Evolutionary conservation across 2,329 filamentous ascomycete species (phyloP).

Genomic region (Moelleriella libera): DNA sequence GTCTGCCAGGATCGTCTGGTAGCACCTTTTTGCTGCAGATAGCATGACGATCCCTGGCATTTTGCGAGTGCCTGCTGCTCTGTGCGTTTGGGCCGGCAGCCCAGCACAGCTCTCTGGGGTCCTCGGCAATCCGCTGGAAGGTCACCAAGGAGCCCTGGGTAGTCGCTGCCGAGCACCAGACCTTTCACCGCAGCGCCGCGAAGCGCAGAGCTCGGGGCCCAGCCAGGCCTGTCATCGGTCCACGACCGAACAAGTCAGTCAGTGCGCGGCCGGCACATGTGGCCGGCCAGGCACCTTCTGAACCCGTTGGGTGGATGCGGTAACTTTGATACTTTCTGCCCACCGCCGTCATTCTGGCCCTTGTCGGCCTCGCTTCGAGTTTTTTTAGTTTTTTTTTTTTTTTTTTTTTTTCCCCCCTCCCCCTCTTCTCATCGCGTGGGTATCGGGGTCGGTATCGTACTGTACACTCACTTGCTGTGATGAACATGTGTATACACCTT

Average conservation of each 20-base stretch:
- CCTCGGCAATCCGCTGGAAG: not conserved
- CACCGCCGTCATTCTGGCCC: not conserved
- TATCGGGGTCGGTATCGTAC: not conserved
- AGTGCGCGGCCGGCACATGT: not conserved
- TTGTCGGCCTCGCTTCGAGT: not conserved
- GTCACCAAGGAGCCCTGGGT: not conserved
- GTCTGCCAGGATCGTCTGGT: not conserved
- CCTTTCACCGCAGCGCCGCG: not conserved
- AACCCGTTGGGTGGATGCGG: not conserved
- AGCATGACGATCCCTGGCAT: not conserved
- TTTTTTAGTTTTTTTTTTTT: not conserved
- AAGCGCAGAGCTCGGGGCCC: not conserved
- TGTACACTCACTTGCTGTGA: no score
- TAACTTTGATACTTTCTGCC: no score
- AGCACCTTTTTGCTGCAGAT: not conserved
- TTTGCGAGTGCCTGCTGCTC: constrained; percentile 1
- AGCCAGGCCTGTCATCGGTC: not conserved
- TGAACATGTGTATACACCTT: no score
- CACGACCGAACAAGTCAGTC: not conserved
- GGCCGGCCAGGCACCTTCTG: not conserved
- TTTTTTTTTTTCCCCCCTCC: not conserved
- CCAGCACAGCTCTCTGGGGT: not conserved
- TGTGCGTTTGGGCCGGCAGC: not conserved
- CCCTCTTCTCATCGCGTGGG: not conserved
- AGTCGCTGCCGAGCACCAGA: not conserved